phyloP scores from a whole-genome alignment of 441 rosid genomes.

The Mallotus repandus region DNA sequence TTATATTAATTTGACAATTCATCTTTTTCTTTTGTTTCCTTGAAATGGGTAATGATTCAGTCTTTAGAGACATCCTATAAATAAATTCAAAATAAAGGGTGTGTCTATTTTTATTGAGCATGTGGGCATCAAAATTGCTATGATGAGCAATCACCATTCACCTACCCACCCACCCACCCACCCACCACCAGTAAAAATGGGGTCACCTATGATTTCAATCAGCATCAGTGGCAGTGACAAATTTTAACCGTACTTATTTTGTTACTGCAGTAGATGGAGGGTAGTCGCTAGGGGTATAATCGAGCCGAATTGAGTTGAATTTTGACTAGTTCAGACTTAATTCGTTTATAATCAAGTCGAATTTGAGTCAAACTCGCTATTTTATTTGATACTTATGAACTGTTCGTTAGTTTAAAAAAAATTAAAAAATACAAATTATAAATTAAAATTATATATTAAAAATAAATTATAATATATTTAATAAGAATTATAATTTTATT shows the following conservation, averaged over 20 bases:
- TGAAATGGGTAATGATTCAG: background rate
- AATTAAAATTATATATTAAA: too few relatives aligned
- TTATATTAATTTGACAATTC: background rate
- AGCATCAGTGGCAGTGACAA: background rate
- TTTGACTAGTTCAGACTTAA: too few relatives aligned
- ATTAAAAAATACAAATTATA: too few relatives aligned
- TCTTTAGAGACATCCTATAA: too few relatives aligned
- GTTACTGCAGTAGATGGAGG: too few relatives aligned
- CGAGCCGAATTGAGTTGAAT: accelerated
- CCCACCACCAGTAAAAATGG: background rate
- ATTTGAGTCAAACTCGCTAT: too few relatives aligned
- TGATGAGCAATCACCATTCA: background rate
- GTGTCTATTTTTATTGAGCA: background rate
- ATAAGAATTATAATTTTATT: too few relatives aligned
- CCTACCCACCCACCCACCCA: background rate
- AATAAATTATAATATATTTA: too few relatives aligned
- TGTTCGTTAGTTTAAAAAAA: too few relatives aligned
- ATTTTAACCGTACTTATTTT: background rate
- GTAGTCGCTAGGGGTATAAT: accelerated
- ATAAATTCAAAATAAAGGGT: background rate
- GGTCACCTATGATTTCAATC: background rate
- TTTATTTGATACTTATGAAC: too few relatives aligned
- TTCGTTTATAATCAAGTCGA: too few relatives aligned
- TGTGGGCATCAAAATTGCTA: background rate
- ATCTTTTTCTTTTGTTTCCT: background rate